These are phyloP conservation scores for Globisporangium recalcitrans DNA, from an alignment of 352 stramenopile species.

Conservation along the genomic window DNA sequence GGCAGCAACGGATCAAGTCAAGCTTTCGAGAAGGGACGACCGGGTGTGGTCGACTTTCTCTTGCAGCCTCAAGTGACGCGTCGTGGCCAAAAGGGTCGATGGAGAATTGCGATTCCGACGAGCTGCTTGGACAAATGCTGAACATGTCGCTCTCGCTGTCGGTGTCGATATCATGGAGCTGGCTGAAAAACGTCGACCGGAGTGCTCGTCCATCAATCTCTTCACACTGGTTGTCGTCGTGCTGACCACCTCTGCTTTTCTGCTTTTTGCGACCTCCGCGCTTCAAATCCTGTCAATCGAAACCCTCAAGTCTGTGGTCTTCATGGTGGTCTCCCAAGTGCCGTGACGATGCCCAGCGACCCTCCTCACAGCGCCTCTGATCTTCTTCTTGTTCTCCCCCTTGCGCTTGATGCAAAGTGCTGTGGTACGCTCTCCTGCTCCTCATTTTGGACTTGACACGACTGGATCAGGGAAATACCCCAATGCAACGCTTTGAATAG, in stretches of 20 bases:
- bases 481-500: not conserved
- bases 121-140: slow-evolving; percentile 12
- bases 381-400: not conserved
- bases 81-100: slow-evolving; percentile 5
- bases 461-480: not conserved
- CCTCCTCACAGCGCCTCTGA: not conserved
- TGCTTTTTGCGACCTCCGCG: not conserved
- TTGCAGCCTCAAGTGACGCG: not conserved
- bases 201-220: not conserved
- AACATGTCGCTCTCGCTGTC: slow-evolving; percentile 4
- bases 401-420: not conserved
- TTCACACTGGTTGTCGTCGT: not conserved
- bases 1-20: not conserved
- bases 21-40: not conserved
- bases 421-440: not conserved
- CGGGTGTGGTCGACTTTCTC: not conserved
- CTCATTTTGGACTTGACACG: not conserved
- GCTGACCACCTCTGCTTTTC: not conserved
- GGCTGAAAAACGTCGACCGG: not conserved
- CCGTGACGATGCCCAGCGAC: not conserved
- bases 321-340: not conserved
- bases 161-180: not conserved
- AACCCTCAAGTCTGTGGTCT: not conserved
- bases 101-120: slow-evolving; percentile 12
- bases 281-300: not conserved